Base-by-base conservation (phyloP, 2,329 filamentous ascomycete species). In the Raffaelea ambrosiae region DNA sequence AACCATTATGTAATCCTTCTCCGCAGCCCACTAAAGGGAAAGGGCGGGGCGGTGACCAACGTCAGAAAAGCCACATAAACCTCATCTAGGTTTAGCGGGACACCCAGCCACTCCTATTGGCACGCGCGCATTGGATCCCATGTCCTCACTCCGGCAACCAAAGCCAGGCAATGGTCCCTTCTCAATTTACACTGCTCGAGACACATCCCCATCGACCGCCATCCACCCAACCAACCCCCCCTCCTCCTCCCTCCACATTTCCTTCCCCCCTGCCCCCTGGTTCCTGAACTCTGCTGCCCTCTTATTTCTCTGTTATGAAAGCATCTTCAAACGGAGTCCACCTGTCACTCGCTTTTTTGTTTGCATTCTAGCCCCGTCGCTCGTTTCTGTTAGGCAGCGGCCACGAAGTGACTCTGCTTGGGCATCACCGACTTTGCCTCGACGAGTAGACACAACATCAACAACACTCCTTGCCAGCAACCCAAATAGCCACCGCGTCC, bases 81-180 rank as follows among this genome's bases (percentile, higher is more conserved):
- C 26, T n/a, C 7, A 29, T 13, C 13, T 29, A 13, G 26, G 26
- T 13, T 13, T 29, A 29, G 26, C 26, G 26, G 26, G 5, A 38
- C 16, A 16, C 35, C 31, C 35, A 38, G 35, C 35, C 41, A 35
- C 26, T 22, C 18, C 43, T 20, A 48, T 48, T 44, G 33, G 40
- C 3, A 40, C 35, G 35, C 35, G 35, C 16, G 35, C 8, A 38
- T 13, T 29, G 7, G 26, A n/a, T n/a, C 31, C 38, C 21, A 18
- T 41, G 5, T 42, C 39, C 40, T 47, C 45, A 42, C 45, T 47
- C 38, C 39, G 26, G 45, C 45, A 47, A 47, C 45, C 29, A 43
- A 18, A n/a, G n/a, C 4, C 13, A 21, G 14, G 29, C 40, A 47
- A 36, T 4, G 20, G 8, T 5, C 40, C 18, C 39, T 29, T 39